phyloP scores from a whole-genome alignment of 257 asterid species.

The Linaria vulgaris region DNA sequence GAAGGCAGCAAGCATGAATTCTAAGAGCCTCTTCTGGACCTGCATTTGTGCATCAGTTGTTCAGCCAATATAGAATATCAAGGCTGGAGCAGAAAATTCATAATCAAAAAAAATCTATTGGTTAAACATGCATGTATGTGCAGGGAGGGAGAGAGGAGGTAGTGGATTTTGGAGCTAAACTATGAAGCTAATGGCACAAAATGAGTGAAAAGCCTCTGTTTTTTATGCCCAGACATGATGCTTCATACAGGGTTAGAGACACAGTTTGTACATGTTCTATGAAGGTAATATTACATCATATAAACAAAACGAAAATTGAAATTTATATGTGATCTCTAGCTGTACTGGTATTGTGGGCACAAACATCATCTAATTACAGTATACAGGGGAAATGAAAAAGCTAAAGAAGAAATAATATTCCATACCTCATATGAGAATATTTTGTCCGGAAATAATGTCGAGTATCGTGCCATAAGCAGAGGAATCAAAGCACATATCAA shows the following conservation, averaged over 20 bases:
- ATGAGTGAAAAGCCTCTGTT: background rate
- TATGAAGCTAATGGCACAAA: background rate
- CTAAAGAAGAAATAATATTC: background rate
- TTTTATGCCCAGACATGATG: background rate
- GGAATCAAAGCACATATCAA: slow-evolving; percentile 83
- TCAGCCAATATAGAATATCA: slow-evolving; percentile 19
- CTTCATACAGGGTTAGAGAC: background rate
- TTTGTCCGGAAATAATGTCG: slow-evolving; percentile 82
- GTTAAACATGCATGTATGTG: background rate
- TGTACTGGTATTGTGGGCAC: background rate
- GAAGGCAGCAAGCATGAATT: slow-evolving; percentile 85
- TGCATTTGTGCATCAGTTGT: slow-evolving; percentile 31
- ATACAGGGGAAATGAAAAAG: background rate
- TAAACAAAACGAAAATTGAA: background rate
- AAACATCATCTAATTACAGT: background rate
- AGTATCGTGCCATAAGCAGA: slow-evolving; percentile 73
- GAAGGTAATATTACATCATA: slow-evolving; percentile 3
- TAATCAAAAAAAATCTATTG: background rate
- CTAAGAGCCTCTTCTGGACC: slow-evolving; percentile 86
- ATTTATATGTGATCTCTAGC: slow-evolving; percentile 1
- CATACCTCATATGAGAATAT: slow-evolving; percentile 73
- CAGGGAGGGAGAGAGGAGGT: background rate
- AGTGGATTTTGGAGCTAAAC: slow-evolving; percentile 4
- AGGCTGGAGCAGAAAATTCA: slow-evolving; percentile 5
- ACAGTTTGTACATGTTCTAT: slow-evolving; percentile 1